These are phyloP conservation scores for Kazachstania taianensis DNA, from an alignment of 805 yeast genomes.

Conservation along the genomic window DNA sequence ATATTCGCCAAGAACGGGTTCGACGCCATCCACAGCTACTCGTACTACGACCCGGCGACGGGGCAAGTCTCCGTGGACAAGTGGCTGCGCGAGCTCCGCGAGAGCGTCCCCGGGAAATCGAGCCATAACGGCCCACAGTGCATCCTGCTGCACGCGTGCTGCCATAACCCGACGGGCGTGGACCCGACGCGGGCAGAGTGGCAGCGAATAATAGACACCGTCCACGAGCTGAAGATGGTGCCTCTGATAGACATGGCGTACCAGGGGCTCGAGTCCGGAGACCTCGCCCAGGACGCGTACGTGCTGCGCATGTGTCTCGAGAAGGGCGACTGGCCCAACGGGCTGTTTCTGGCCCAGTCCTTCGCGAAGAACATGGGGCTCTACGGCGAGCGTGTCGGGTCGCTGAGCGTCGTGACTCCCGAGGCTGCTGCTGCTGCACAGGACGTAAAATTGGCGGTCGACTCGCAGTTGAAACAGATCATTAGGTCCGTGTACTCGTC, in stretches of 20 bases:
- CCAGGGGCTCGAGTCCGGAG: conserved; percentile 90
- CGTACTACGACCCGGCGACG: conserved; percentile 51
- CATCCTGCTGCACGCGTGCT: conserved; percentile 83
- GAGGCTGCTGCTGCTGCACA: conserved; percentile 24
- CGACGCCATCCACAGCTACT: conserved; percentile 42
- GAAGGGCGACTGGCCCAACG: conserved; percentile 30
- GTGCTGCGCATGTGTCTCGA: conserved; percentile 33
- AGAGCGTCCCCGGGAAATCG: conserved; percentile 29
- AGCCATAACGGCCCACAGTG: conserved; percentile 29
- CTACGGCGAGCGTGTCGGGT: conserved; percentile 92
- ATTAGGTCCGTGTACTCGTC: conserved; percentile 84
- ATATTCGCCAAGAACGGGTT: conserved; percentile 71
- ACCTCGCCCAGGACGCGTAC: conserved; percentile 61
- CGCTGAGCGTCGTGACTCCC: conserved; percentile 50
- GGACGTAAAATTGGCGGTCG: conserved; percentile 48
- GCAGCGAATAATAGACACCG: conserved; percentile 59
- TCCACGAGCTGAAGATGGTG: conserved; percentile 49
- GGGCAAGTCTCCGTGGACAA: conserved; percentile 59
- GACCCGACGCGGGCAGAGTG: conserved; percentile 80
- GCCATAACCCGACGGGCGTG: conserved; percentile 95
- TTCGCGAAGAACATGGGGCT: conserved; percentile 93
- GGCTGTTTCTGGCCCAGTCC: conserved; percentile 69
- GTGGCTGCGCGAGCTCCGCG: conserved; percentile 46
- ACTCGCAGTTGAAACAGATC: conserved; percentile 72
- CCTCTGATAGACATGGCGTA: conserved; percentile 91